Base-by-base conservation (phyloP, 2,329 filamentous ascomycete species). In the Alternaria arbusti region DNA sequence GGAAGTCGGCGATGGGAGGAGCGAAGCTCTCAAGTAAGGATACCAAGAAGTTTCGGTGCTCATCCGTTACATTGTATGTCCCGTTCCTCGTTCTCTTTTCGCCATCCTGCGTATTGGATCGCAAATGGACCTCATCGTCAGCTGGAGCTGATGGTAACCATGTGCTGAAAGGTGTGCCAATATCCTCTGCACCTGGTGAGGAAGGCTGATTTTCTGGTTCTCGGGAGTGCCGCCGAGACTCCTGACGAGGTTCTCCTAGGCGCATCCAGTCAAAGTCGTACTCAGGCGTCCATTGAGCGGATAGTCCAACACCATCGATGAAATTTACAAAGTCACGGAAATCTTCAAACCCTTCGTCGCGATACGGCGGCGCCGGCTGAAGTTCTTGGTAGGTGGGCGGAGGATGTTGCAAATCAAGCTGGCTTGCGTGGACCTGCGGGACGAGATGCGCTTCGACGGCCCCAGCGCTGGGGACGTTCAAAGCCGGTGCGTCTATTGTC, bases 241-340 rank as follows among this genome's bases (percentile, higher is more conserved):
- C 66, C 15, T 71, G 68, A 13, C 66, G 58, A 20, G 68, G 67
- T 11, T 70, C 67, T 26, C 66, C 66, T 23, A 70, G 47, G 20
- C 68, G 70, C 59, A 74, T 60, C 70, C 73, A 75, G 43, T 76
- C 73, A 11, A 74, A 69, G n/a, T 72, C 65, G 56, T 74, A 75
- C 51, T 76, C 72, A 9, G 74, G 74, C 7, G 74, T 75, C 73
- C 74, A 76, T 51, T 75, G 74, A 1, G 74, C 74, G 15, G 72
- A 75, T 13, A 74, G 63, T 4, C 74, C 74, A 11, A 76, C 74
- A n/a, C 74, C 72, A 61, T 76, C 74, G 45, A 76, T 76, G 59
- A 76, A 76, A 50, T 76, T 76, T 20, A 74, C 73, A 43, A 76
- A 76, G 43, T 75, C 74, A 26, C 74, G 71, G 45, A 76, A 76